Conservation (phyloP, 495 filamentous ascomycete genomes). For the Tuber calosporum region DNA sequence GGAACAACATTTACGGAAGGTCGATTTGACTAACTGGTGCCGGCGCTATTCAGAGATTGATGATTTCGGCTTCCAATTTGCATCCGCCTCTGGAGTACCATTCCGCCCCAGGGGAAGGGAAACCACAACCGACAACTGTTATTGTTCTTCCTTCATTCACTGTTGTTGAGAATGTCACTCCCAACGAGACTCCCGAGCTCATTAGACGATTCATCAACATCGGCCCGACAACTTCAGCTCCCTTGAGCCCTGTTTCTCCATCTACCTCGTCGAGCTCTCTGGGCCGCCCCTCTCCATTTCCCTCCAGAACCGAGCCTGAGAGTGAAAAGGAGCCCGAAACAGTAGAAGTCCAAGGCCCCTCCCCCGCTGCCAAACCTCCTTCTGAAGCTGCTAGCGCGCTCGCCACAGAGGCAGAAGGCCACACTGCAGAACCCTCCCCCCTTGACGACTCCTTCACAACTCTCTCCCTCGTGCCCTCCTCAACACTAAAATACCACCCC, state of each 20-base stretch:
- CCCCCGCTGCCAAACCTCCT: background rate
- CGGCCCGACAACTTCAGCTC: slow-evolving; percentile 67
- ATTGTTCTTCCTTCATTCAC: slow-evolving; percentile 84
- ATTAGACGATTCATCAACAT: slow-evolving; percentile 64
- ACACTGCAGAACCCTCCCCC: background rate
- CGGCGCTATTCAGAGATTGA: slow-evolving; percentile 56
- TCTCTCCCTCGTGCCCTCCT: slow-evolving; percentile 42
- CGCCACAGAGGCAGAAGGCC: background rate
- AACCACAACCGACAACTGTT: slow-evolving; percentile 65
- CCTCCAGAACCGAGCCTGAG: background rate
- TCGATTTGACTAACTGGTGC: slow-evolving; percentile 9
- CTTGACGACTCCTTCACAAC: slow-evolving; percentile 36
- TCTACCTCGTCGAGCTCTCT: background rate
- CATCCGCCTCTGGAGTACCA: slow-evolving; percentile 60
- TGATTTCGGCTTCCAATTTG: slow-evolving; percentile 92
- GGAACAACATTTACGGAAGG: background rate
- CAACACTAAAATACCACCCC: slow-evolving; percentile 58
- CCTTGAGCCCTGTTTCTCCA: slow-evolving; percentile 46
- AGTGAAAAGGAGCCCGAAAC: background rate
- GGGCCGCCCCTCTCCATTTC: background rate
- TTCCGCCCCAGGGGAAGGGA: slow-evolving; percentile 49
- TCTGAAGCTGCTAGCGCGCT: slow-evolving; percentile 7
- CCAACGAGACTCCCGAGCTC: slow-evolving; percentile 62
- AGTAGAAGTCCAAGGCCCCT: background rate
- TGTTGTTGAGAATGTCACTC: slow-evolving; percentile 77